Evolutionary conservation across 768 basidiomycete genomes (phyloP), one percentile per base, ranked within the genome.

Genomic region (Flagelloscypha sp.): DNA sequence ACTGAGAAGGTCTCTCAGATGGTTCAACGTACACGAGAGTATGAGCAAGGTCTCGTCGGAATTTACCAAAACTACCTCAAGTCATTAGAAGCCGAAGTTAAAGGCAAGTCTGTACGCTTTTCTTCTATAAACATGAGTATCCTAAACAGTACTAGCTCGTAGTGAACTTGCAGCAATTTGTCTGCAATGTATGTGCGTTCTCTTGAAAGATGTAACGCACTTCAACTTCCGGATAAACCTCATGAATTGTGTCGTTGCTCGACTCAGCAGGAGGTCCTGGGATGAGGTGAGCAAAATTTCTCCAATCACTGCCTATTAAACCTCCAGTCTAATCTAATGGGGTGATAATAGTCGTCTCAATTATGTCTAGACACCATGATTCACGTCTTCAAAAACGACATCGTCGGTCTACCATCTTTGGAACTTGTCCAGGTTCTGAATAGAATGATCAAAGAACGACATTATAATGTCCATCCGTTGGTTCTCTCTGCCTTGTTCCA

Each of bases 201-300:
- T 98, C 28, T 63, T 90, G 17, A 69, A 71, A 13, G 80, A 88
- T 52, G 76, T 79, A 42, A 84, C 88, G 10, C 92, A 98, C 61
- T 99, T 99, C 76, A 99, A 98, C 63, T 98, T 97, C 57, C 77
- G 86, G 29, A 69, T 76, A 45, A 95, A 98, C 62, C 72, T 99
- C 47, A 88, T 95, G 76, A 79, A 78, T 41, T 81, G 82, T 33
- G 66, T 98, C 39, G 77, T 97, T 16, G 77, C 81, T 32, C 75
- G 76, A 10, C 58, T 98, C 30, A 92, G 90, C 54, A 77, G 75
- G 53, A 83, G 74, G 52, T 79, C 82, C 13, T 98, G 93, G 92
- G 84, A 92, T 59, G 68, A 78, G 58, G 94, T 92, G 48, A 52
- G 78, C 56, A 18, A 27, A 33, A 34, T 41, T 36, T 30, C 15